Percentiles rank a stretch among this genome's conserved stretches.
Conservation (phyloP, 169 alveolate genomes). For the Condylostoma magnum region DNA sequence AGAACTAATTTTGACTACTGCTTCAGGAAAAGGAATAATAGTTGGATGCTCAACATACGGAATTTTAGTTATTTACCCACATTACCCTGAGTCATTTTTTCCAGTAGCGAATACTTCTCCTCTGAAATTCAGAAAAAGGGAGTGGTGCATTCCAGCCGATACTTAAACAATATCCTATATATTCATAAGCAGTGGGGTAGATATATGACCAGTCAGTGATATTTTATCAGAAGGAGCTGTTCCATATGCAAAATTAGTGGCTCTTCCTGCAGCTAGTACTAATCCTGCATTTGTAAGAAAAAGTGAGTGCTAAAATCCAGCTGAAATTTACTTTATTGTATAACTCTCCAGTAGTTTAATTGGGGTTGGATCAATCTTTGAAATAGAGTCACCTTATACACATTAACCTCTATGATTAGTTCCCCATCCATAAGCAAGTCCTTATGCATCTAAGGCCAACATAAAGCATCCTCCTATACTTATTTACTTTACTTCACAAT, state of each 20-base stretch:
- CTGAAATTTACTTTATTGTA: not conserved
- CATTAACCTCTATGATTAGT: constrained; percentile 30
- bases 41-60: not conserved
- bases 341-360: not conserved
- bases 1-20: not conserved
- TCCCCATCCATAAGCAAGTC: constrained; percentile 22
- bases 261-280: constrained; percentile 12
- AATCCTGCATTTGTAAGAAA: constrained; percentile 2
- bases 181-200: not conserved
- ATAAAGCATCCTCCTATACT: constrained; percentile 28
- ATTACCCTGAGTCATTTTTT: constrained; percentile 26
- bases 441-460: constrained; percentile 16
- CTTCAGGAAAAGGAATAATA: not conserved
- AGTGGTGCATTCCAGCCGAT: constrained; percentile 18
- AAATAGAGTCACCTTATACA: not conserved
- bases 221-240: not conserved
- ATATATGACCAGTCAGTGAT: not conserved
- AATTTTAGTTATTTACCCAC: constrained; percentile 19
- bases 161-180: not conserved
- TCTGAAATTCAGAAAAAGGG: constrained; percentile 7
- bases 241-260: not conserved
- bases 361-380: not conserved
- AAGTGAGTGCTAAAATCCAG: constrained; percentile 23
- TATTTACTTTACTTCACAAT: not conserved
- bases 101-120: constrained; percentile 27